Conservation (phyloP, 1,139 yeast genomes). For the Wickerhamomyces sp. region DNA sequence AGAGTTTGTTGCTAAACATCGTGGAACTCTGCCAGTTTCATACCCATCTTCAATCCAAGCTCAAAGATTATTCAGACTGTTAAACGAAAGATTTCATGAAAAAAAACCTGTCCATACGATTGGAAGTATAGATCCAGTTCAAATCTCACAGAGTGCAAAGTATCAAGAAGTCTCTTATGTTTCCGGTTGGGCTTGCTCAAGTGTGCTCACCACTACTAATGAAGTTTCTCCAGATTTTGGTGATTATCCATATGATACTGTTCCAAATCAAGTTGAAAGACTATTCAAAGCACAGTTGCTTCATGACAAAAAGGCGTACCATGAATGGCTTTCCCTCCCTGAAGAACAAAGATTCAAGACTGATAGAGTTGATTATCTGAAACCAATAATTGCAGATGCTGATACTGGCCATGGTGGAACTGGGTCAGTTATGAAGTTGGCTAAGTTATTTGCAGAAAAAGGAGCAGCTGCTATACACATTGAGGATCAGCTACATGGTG, state of each 20-base stretch:
- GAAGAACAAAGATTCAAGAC: constrained; percentile 18
- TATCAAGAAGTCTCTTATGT: constrained; percentile 48
- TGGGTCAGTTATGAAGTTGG: constrained; percentile 58
- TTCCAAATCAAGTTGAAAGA: constrained; percentile 59
- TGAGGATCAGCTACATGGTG: constrained; percentile 63
- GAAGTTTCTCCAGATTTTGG: constrained; percentile 59
- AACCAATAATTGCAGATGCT: constrained; percentile 64
- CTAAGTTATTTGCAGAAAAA: constrained; percentile 57
- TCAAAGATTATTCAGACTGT: constrained; percentile 41
- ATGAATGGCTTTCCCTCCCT: constrained; percentile 30
- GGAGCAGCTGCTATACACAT: constrained; percentile 65
- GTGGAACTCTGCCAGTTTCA: constrained; percentile 43
- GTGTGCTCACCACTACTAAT: constrained; percentile 49
- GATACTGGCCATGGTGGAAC: constrained; percentile 70
- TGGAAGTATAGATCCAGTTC: constrained; percentile 61
- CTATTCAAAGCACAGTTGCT: constrained; percentile 53
- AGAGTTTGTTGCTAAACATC: constrained; percentile 43
- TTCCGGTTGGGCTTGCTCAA: constrained; percentile 39
- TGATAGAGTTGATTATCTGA: constrained; percentile 40
- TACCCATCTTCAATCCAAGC: constrained; percentile 56
- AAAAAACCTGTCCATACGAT: constrained; percentile 49
- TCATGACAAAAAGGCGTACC: constrained; percentile 47
- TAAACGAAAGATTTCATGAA: constrained; percentile 37
- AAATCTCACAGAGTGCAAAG: constrained; percentile 49
- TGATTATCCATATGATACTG: constrained; percentile 63